Evolutionary conservation across 2,329 filamentous ascomycete genomes (phyloP).

Genomic region (Phaeoacremonium minimum): DNA sequence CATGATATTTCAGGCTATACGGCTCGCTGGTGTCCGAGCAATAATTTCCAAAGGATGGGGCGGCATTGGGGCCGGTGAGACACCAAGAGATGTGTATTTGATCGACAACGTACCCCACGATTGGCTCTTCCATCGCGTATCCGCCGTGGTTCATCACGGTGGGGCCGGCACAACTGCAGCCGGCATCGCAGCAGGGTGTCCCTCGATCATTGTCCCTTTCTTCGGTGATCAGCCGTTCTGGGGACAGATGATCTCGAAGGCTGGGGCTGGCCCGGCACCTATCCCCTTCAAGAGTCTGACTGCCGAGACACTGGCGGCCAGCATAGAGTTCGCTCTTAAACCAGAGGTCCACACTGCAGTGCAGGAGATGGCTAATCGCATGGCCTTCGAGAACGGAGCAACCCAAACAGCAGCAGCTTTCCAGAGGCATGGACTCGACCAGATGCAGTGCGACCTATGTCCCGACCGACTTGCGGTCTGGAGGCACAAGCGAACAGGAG

Average conservation of each 20-base stretch:
- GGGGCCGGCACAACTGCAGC: constrained; percentile 57
- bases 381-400: constrained; percentile 21
- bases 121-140: constrained; percentile 58
- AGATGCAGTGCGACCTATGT: too few relatives aligned
- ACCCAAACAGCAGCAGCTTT: background rate
- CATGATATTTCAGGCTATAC: constrained; percentile 56
- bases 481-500: too few relatives aligned
- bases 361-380: constrained; percentile 23
- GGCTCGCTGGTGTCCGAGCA: constrained; percentile 52
- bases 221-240: constrained; percentile 56
- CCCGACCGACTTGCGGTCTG: too few relatives aligned
- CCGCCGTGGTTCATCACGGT: constrained; percentile 59
- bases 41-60: constrained; percentile 64
- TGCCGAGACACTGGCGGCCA: constrained; percentile 26
- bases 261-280: constrained; percentile 34
- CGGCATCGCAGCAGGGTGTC: constrained; percentile 34
- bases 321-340: constrained; percentile 26
- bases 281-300: constrained; percentile 29
- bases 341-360: constrained; percentile 23
- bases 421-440: too few relatives aligned
- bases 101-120: constrained; percentile 64
- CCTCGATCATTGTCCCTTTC: constrained; percentile 63
- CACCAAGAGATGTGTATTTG: constrained; percentile 43
- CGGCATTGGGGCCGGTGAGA: constrained; percentile 41
- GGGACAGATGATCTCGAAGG: constrained; percentile 32